These are phyloP conservation scores for Mycena leptocephala DNA, from an alignment of 768 basidiomycete genomes.

Conservation along the genomic window DNA sequence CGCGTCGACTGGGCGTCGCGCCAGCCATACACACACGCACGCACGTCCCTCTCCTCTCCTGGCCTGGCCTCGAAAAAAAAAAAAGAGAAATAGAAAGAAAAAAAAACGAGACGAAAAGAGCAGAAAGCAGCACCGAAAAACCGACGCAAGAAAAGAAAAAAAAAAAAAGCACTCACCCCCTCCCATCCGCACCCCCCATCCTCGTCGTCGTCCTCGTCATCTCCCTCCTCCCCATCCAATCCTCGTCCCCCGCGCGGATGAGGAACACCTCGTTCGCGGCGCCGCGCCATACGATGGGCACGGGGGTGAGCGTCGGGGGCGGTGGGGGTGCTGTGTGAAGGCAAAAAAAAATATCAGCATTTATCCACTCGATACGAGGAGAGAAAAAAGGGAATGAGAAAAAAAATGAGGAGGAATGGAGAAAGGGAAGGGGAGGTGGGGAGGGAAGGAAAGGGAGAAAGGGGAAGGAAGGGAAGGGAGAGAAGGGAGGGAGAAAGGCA, in stretches of 20 bases:
- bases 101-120: not conserved
- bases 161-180: slow-evolving; percentile 11
- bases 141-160: not conserved
- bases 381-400: not conserved
- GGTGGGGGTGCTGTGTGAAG: not conserved
- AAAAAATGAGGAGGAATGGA: not conserved
- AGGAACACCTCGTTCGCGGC: slow-evolving; percentile 24
- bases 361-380: too few species aligned
- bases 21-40: too few species aligned
- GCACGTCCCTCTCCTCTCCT: too few species aligned
- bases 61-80: too few species aligned
- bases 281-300: slow-evolving; percentile 30
- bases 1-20: too few species aligned
- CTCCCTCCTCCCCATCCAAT: slow-evolving; percentile 31
- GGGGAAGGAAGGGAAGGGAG: not conserved
- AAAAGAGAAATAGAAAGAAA: not conserved
- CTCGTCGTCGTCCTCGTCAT: too few species aligned
- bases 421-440: not conserved
- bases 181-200: too few species aligned
- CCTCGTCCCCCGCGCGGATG: slow-evolving; percentile 35
- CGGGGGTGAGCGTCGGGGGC: slow-evolving; percentile 18
- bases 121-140: not conserved
- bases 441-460: not conserved
- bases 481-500: not conserved
- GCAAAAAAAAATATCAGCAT: too few species aligned